Evolutionary conservation across 2,329 filamentous ascomycete species (phyloP).

Genomic region (Talaromyces sp.): DNA sequence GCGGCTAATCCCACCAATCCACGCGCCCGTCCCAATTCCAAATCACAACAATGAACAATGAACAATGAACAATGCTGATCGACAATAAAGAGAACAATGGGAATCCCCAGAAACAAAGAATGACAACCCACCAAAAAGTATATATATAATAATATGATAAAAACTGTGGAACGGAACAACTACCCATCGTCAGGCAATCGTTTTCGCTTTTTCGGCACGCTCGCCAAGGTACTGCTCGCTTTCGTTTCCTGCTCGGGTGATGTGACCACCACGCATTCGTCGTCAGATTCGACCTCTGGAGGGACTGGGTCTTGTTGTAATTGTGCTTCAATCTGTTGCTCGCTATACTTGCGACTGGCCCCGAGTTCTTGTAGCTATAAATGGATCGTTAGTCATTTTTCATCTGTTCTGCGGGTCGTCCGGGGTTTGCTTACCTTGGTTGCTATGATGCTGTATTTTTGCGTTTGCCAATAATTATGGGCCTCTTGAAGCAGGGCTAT

Average conservation of each 20-base stretch:
- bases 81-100: neutral
- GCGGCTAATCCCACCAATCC: constrained; percentile 2
- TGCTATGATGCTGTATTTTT: constrained; percentile 36
- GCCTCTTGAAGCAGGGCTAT: constrained; percentile 32
- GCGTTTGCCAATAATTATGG: constrained; percentile 32
- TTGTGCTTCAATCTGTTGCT: constrained; percentile 34
- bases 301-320: constrained; percentile 12
- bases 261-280: neutral
- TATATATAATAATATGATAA: neutral
- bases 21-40: neutral
- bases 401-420: neutral
- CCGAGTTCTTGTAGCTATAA: constrained; percentile 29
- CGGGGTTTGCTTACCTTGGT: constrained; percentile 28
- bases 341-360: constrained; percentile 27
- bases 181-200: neutral
- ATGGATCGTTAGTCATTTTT: constrained; percentile 18
- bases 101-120: neutral
- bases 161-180: neutral
- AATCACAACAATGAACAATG: neutral
- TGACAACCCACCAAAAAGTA: neutral
- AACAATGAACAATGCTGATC: neutral
- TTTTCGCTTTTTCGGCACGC: neutral
- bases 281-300: constrained; percentile 1
- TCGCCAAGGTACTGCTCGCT: too few relatives aligned
- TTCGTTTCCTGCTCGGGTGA: neutral